Evolutionary conservation across 768 basidiomycete species (phyloP).

Genomic region (Roridomyces roridus): DNA sequence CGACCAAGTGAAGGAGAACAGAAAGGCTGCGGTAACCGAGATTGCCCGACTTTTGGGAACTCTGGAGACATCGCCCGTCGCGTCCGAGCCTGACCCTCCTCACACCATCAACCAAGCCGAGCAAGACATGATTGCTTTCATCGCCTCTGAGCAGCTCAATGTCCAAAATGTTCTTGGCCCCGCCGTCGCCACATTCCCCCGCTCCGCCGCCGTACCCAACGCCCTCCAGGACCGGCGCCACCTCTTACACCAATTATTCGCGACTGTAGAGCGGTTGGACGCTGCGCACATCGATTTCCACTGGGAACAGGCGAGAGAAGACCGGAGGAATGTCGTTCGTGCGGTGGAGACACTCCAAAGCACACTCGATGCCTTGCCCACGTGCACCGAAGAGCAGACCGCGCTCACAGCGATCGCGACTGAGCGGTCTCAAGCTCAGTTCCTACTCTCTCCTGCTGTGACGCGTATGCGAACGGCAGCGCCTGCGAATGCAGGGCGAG

Average conservation of each 20-base stretch:
- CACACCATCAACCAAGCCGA: background rate
- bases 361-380: slow-evolving; percentile 8
- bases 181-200: slow-evolving; percentile 18
- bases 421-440: slow-evolving; percentile 7
- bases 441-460: slow-evolving; percentile 13
- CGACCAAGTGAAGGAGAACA: background rate
- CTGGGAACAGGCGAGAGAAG: slow-evolving; percentile 14
- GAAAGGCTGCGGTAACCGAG: slow-evolving; percentile 9
- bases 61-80: background rate
- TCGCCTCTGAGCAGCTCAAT: slow-evolving; percentile 8
- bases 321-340: background rate
- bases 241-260: slow-evolving; percentile 4
- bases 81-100: background rate
- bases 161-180: slow-evolving; percentile 9
- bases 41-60: slow-evolving; percentile 5
- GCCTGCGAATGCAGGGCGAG: slow-evolving; percentile 9
- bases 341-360: slow-evolving; percentile 3
- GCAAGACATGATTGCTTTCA: slow-evolving; percentile 3
- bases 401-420: background rate
- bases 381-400: slow-evolving; percentile 13
- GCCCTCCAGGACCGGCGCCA: slow-evolving; percentile 7
- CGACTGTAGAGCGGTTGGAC: slow-evolving; percentile 10
- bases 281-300: background rate
- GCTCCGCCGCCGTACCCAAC: background rate
- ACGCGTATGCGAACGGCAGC: background rate